A percentile compares a stretch with the other conserved stretches of the same genome.
Evolutionary conservation across 768 basidiomycete species (phyloP).

Genomic region (Boletus tylopilopsis): DNA sequence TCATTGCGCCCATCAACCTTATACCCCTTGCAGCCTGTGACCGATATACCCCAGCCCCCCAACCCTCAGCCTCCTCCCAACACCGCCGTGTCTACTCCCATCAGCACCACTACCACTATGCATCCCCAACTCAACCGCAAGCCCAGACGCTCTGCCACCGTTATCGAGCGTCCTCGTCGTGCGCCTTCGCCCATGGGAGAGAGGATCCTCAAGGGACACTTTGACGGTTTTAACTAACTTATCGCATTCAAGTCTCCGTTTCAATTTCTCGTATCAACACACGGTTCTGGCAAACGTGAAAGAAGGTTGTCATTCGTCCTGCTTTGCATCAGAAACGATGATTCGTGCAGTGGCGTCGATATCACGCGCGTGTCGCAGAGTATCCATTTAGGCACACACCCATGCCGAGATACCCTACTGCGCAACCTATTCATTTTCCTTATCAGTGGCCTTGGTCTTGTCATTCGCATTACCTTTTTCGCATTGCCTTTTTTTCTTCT

Average conservation of each 20-base stretch:
- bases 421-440: slow-evolving; percentile 13
- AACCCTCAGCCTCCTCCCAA: slow-evolving; percentile 51
- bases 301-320: not conserved
- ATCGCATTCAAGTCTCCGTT: not conserved
- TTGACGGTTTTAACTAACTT: slow-evolving; percentile 79
- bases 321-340: slow-evolving; percentile 1
- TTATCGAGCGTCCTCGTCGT: slow-evolving; percentile 50
- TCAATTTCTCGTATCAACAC: slow-evolving; percentile 4
- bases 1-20: no score
- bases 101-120: slow-evolving; percentile 4
- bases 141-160: slow-evolving; percentile 58
- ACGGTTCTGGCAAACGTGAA: slow-evolving; percentile 1
- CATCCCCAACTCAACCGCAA: slow-evolving; percentile 27
- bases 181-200: slow-evolving; percentile 91
- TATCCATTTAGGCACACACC: slow-evolving; percentile 3
- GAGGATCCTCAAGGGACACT: slow-evolving; percentile 86
- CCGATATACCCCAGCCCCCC: slow-evolving; percentile 21
- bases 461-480: slow-evolving; percentile 11
- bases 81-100: slow-evolving; percentile 31
- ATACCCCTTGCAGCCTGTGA: slow-evolving; percentile 5
- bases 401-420: slow-evolving; percentile 22
- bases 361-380: slow-evolving; percentile 7
- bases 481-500: not conserved
- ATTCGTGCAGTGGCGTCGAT: slow-evolving; percentile 9
- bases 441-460: not conserved